A percentile compares a stretch with the other conserved stretches of the same genome.
Evolutionary conservation across 352 stramenopile genomes (phyloP).

Genomic region (Phytophthora ohioensis): DNA sequence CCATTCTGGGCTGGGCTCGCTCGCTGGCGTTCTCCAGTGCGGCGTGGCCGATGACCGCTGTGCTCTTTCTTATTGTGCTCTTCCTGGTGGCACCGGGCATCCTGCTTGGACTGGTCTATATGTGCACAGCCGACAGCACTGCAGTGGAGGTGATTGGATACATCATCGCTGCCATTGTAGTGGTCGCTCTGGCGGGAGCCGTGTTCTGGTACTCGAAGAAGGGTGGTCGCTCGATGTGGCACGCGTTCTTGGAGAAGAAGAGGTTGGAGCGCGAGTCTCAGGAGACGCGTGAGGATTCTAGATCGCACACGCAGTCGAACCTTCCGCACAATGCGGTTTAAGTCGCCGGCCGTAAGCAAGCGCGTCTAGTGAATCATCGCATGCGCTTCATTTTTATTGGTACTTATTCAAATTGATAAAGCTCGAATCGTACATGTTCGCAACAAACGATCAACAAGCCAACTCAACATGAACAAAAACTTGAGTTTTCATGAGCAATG

Average conservation of each 20-base stretch:
- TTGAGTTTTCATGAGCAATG: too few relatives aligned
- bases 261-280: constrained; percentile 38
- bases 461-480: too few relatives aligned
- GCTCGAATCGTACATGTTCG: too few relatives aligned
- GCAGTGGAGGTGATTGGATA: constrained; percentile 48
- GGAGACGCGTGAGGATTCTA: constrained; percentile 11
- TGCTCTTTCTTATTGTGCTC: constrained; percentile 57
- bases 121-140: constrained; percentile 52
- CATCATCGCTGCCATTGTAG: constrained; percentile 37
- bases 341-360: constrained; percentile 4
- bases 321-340: constrained; percentile 30
- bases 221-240: constrained; percentile 47
- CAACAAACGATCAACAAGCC: too few relatives aligned
- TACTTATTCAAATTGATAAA: too few relatives aligned
- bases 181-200: constrained; percentile 18
- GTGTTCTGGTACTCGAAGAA: constrained; percentile 54
- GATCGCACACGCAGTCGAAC: constrained; percentile 29
- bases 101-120: constrained; percentile 59
- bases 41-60: constrained; percentile 60
- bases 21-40: constrained; percentile 75
- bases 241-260: constrained; percentile 56
- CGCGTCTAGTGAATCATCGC: constrained; percentile 7
- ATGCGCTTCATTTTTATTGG: too few relatives aligned
- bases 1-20: constrained; percentile 79
- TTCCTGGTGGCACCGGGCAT: constrained; percentile 63